Percentiles rank a stretch among this genome's conserved stretches.
Conservation (phyloP, 768 basidiomycete species). For the Suillus lakei region DNA sequence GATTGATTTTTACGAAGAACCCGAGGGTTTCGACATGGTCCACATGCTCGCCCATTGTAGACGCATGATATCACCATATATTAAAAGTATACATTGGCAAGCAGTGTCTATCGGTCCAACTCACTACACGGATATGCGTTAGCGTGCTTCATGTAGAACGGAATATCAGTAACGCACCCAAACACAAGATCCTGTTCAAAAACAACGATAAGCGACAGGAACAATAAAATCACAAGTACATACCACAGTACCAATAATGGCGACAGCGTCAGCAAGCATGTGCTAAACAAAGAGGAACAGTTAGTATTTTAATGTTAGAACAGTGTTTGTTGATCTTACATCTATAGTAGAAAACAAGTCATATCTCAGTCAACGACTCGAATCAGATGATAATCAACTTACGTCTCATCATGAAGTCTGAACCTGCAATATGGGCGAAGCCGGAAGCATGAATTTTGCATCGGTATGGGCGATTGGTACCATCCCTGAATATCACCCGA, state of each 20-base stretch:
- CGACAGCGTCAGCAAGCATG: conserved; percentile 92
- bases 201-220: conserved; percentile 14
- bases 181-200: conserved; percentile 80
- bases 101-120: conserved; percentile 36
- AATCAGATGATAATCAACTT: conserved; percentile 36
- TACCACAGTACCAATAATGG: conserved; percentile 98
- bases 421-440: conserved; percentile 92
- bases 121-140: conserved; percentile 22
- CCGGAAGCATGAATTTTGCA: conserved; percentile 98
- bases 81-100: neutral
- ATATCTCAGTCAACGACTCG: conserved; percentile 8
- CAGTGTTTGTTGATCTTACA: conserved; percentile 31
- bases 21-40: too few species aligned
- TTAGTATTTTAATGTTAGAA: conserved; percentile 1
- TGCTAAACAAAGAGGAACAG: conserved; percentile 52
- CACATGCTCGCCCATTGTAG: neutral
- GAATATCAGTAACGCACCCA: conserved; percentile 62
- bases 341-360: conserved; percentile 37
- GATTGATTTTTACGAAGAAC: too few species aligned
- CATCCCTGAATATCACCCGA: conserved; percentile 60
- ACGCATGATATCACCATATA: neutral
- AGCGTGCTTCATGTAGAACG: neutral
- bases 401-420: conserved; percentile 99
- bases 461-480: conserved; percentile 93
- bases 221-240: conserved; percentile 28